These are phyloP conservation scores for Trichoderma asperelloides DNA, from an alignment of 495 filamentous ascomycete genomes.

Conservation along the genomic window DNA sequence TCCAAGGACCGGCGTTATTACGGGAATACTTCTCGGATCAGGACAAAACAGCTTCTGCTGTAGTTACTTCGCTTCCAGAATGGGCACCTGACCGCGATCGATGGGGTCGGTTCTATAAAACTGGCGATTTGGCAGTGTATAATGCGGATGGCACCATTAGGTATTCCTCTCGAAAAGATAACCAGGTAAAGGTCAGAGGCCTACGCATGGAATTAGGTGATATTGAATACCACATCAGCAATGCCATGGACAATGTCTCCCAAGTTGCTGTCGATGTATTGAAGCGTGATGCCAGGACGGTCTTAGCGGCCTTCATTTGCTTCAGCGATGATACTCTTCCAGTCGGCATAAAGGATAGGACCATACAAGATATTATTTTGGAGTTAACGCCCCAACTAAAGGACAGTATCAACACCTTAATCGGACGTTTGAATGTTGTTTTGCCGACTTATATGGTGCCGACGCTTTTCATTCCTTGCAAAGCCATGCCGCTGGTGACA, in stretches of 20 bases:
- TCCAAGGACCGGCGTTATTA: slow-evolving; percentile 37
- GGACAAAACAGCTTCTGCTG: slow-evolving; percentile 7
- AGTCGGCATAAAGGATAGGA: neutral
- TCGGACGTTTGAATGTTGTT: neutral
- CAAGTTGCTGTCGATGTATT: slow-evolving; percentile 4
- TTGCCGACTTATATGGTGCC: slow-evolving; percentile 32
- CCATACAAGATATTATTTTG: slow-evolving; percentile 28
- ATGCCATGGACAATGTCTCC: slow-evolving; percentile 5
- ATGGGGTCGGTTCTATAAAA: slow-evolving; percentile 27
- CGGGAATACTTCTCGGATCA: slow-evolving; percentile 10
- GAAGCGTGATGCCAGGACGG: neutral
- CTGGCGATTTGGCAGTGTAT: slow-evolving; percentile 35
- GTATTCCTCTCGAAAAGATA: slow-evolving; percentile 31
- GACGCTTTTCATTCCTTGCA: slow-evolving; percentile 28
- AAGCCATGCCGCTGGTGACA: neutral
- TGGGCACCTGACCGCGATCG: neutral
- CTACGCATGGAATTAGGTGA: slow-evolving; percentile 31
- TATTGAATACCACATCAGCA: slow-evolving; percentile 15
- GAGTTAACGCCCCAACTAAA: slow-evolving; percentile 17
- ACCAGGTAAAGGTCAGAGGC: slow-evolving; percentile 59
- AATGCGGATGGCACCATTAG: slow-evolving; percentile 35
- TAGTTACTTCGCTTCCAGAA: neutral
- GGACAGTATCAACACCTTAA: neutral
- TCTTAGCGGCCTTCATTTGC: neutral
- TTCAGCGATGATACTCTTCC: neutral